Evolutionary conservation across 148 eudicot species (phyloP).

Genomic region (Silene latifolia): DNA sequence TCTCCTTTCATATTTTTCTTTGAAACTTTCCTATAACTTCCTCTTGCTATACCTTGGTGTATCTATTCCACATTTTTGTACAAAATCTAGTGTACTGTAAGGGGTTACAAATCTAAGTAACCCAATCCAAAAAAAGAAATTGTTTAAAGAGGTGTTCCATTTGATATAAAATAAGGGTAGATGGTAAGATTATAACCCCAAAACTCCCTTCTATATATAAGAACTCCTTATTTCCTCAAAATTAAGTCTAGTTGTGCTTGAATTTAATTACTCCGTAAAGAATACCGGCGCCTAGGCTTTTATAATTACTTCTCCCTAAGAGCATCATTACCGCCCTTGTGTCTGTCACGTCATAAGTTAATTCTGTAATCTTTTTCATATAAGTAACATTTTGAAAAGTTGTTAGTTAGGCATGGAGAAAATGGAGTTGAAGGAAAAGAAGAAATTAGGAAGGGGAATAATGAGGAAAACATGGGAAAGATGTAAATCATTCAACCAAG

Average conservation of each 20-base stretch:
- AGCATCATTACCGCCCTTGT: neutral
- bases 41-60: no score
- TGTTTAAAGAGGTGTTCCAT: no score
- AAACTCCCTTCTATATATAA: no score
- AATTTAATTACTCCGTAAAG: no score
- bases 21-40: neutral
- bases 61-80: no score
- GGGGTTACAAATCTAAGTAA: no score
- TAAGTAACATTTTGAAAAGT: neutral
- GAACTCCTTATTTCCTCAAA: no score
- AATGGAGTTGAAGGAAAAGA: constrained; percentile 29
- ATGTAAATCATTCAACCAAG: constrained; percentile 43
- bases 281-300: neutral
- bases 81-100: no score
- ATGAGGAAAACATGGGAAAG: constrained; percentile 58
- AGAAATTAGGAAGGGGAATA: constrained; percentile 36
- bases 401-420: constrained; percentile 29
- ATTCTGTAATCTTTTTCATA: neutral
- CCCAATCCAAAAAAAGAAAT: no score
- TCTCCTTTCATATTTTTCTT: neutral
- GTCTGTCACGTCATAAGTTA: neutral
- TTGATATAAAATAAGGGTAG: no score
- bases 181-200: no score
- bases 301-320: neutral
- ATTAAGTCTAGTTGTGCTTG: neutral